phyloP scores from a whole-genome alignment of 495 filamentous ascomycete species.

The Xylaria scruposa region DNA sequence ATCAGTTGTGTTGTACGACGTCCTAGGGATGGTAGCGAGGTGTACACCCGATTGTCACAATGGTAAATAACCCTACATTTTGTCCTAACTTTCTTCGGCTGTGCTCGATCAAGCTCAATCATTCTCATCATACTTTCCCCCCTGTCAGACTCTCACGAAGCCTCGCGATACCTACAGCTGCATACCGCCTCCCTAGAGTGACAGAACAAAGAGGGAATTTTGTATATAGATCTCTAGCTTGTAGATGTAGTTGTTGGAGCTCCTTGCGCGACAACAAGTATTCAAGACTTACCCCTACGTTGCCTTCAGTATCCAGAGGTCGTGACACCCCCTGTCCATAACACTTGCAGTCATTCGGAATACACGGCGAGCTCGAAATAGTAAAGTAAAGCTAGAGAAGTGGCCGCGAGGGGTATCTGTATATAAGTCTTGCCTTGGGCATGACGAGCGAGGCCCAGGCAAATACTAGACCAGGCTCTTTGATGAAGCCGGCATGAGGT shows the following conservation, averaged over 20 bases:
- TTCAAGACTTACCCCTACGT: too few species aligned
- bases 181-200: too few species aligned
- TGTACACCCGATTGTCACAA: background rate
- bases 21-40: background rate
- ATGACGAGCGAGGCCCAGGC: background rate
- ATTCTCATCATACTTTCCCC: background rate
- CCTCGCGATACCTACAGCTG: too few species aligned
- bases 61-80: background rate
- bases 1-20: background rate
- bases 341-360: background rate
- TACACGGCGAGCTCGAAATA: background rate
- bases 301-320: too few species aligned
- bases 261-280: too few species aligned
- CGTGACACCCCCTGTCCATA: background rate
- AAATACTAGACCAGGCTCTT: background rate
- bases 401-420: background rate
- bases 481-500: background rate
- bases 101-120: background rate
- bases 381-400: background rate
- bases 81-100: background rate
- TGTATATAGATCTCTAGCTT: too few species aligned
- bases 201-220: too few species aligned
- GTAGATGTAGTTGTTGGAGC: too few species aligned
- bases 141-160: too few species aligned
- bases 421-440: background rate